Conservation (phyloP, 345 rosid genomes). For the Rhodomyrtus tomentosa region DNA sequence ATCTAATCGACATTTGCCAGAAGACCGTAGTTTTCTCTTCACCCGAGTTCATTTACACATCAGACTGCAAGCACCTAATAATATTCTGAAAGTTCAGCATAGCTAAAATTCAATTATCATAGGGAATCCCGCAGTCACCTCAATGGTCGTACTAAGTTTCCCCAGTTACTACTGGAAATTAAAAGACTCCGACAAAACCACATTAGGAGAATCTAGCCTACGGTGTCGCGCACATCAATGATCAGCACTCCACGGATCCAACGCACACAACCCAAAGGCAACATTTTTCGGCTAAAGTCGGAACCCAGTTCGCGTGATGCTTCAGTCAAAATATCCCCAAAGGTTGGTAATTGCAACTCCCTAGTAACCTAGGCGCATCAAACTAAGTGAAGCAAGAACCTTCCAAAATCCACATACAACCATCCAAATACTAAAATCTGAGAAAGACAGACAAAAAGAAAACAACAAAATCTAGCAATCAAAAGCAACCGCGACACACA, state of each 20-base stretch:
- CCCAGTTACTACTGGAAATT: background rate
- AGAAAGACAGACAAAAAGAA: background rate
- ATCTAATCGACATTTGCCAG: background rate
- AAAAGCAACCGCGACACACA: slow-evolving; percentile 4
- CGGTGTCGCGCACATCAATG: background rate
- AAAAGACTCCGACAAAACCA: background rate
- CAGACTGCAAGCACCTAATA: background rate
- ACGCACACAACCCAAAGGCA: background rate
- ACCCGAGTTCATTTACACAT: background rate
- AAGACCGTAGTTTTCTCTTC: background rate
- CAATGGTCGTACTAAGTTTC: background rate
- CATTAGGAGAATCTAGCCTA: background rate
- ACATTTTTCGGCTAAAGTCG: background rate
- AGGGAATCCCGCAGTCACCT: background rate
- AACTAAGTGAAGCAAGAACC: background rate
- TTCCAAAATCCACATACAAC: background rate
- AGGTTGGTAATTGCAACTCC: background rate
- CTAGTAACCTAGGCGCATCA: background rate
- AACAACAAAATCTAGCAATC: background rate
- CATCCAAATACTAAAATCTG: background rate
- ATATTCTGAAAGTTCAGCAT: background rate
- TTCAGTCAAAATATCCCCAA: background rate
- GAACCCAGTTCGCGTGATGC: background rate
- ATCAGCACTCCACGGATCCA: background rate
- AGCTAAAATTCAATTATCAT: background rate